Percentiles rank a stretch among this genome's conserved stretches.
phyloP scores from a whole-genome alignment of 768 basidiomycete genomes.

The Kondoa malvinella region DNA sequence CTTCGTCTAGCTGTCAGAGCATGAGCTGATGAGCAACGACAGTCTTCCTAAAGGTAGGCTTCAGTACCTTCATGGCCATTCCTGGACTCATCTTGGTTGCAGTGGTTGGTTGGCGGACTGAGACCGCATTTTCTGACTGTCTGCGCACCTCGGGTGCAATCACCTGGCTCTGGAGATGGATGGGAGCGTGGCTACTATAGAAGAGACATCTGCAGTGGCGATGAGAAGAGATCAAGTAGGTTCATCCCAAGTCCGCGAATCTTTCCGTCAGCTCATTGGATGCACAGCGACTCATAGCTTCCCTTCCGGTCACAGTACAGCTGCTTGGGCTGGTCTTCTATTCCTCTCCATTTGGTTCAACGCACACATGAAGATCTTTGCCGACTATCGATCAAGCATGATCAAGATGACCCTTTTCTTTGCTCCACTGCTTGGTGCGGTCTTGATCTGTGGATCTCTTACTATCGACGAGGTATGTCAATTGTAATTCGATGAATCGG shows the following conservation, averaged over 20 bases:
- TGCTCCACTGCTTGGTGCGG: conserved; percentile 41
- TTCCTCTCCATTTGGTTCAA: conserved; percentile 34
- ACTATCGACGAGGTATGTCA: conserved; percentile 48
- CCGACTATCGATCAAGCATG: conserved; percentile 46
- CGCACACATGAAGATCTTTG: conserved; percentile 45
- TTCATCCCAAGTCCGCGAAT: no score
- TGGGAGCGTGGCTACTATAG: conserved; percentile 41
- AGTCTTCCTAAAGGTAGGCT: no score
- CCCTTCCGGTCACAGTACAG: no score
- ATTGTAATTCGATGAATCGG: no score
- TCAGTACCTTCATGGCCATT: no score
- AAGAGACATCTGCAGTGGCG: conserved; percentile 42
- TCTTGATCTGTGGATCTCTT: conserved; percentile 42
- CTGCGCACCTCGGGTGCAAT: conserved; percentile 16
- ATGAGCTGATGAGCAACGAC: no score
- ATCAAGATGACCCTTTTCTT: conserved; percentile 50
- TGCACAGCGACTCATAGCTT: no score
- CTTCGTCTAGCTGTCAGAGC: background rate
- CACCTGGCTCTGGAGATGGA: conserved; percentile 34
- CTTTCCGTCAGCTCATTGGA: no score
- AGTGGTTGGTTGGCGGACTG: no score
- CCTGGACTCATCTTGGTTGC: no score
- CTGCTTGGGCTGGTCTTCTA: conserved; percentile 44
- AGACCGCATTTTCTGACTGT: background rate
- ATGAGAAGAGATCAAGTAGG: conserved; percentile 42